phyloP scores from a whole-genome alignment of 306 rosid genomes.

The Luffa acutangula region DNA sequence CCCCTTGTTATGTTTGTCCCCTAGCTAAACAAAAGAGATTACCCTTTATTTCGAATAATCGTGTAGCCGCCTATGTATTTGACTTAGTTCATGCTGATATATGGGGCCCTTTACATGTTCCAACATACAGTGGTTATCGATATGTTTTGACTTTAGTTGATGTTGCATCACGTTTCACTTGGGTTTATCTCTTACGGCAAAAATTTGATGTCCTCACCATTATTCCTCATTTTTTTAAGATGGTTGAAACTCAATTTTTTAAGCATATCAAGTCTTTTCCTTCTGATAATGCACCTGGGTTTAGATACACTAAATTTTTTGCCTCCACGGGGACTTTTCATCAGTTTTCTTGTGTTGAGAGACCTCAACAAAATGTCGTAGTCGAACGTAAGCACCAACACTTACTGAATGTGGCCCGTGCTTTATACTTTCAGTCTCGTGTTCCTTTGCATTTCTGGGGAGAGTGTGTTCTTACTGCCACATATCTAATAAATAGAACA shows the following conservation, averaged over 20 bases:
- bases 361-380: neutral
- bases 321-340: neutral
- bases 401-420: neutral
- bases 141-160: neutral
- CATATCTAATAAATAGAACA: no score
- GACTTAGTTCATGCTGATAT: neutral
- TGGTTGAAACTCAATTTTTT: neutral
- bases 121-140: neutral
- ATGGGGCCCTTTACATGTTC: neutral
- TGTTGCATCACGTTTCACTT: conserved; percentile 11
- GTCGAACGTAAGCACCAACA: neutral
- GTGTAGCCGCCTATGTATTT: neutral
- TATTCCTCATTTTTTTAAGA: neutral
- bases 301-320: neutral
- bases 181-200: neutral
- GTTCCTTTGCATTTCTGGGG: no score
- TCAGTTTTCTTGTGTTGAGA: neutral
- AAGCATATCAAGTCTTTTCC: neutral
- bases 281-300: neutral
- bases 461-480: no score
- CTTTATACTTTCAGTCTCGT: neutral
- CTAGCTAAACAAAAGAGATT: neutral
- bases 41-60: neutral
- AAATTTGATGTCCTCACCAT: neutral
- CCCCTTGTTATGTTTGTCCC: neutral